Conservation (phyloP, 129 eudicot genomes). For the Lactuca saligna region DNA sequence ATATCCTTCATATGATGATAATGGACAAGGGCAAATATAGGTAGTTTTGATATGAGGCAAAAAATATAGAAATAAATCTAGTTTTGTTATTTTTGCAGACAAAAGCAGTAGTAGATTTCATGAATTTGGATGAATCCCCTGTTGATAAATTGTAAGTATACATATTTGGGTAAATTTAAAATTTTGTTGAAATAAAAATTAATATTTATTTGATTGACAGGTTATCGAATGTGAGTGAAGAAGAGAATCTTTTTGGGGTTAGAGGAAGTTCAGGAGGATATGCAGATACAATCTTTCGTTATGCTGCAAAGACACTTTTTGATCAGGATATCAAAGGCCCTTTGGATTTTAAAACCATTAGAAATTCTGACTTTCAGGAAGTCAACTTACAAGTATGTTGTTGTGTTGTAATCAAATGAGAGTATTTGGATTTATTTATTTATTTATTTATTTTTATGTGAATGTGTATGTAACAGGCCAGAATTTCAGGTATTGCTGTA, state of each 20-base stretch:
- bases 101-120: conserved; percentile 74
- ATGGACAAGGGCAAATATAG: conserved; percentile 6
- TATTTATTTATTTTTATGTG: background rate
- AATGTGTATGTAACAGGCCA: conserved; percentile 14
- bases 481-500: too few relatives aligned
- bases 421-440: conserved; percentile 2
- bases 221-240: conserved; percentile 75
- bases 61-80: background rate
- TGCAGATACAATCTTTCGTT: conserved; percentile 80
- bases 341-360: conserved; percentile 55
- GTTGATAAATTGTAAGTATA: conserved; percentile 67
- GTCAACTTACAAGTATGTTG: conserved; percentile 72
- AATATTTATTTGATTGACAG: conserved; percentile 37
- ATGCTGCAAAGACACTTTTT: conserved; percentile 73
- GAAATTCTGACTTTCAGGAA: conserved; percentile 88
- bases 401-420: background rate
- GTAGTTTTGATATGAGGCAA: background rate
- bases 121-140: conserved; percentile 78
- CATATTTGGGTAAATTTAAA: background rate
- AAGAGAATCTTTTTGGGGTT: conserved; percentile 74
- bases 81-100: conserved; percentile 55
- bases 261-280: conserved; percentile 94
- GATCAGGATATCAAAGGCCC: conserved; percentile 80
- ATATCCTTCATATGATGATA: conserved; percentile 1
- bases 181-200: background rate